Evolutionary conservation across 2,329 filamentous ascomycete species (phyloP).

Genomic region (Colletotrichum camelliae): DNA sequence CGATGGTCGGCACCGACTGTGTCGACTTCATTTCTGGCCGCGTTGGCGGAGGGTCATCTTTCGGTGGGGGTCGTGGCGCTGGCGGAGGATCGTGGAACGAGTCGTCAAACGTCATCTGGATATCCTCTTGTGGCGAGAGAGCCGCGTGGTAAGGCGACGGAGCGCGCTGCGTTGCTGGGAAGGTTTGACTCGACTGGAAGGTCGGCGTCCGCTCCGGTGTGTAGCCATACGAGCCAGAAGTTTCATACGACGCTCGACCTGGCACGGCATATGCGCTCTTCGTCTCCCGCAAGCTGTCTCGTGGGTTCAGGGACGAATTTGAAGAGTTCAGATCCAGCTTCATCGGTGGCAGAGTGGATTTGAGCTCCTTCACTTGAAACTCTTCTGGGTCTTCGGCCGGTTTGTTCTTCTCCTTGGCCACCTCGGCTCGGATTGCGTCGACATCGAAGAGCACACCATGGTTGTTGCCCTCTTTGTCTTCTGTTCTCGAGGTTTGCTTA

Average conservation of each 20-base stretch:
- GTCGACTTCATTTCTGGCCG: slow-evolving; percentile 49
- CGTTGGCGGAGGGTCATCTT: slow-evolving; percentile 32
- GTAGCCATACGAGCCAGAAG: slow-evolving; percentile 19
- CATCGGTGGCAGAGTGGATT: slow-evolving; percentile 90
- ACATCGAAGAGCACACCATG: slow-evolving; percentile 87
- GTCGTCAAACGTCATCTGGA: slow-evolving; percentile 77
- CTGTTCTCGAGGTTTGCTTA: slow-evolving; percentile 48
- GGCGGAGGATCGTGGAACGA: slow-evolving; percentile 51
- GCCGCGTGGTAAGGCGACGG: slow-evolving; percentile 31
- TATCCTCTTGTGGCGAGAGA: slow-evolving; percentile 46
- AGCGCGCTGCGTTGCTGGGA: slow-evolving; percentile 1
- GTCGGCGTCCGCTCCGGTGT: slow-evolving; percentile 25
- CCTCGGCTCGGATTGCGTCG: slow-evolving; percentile 87
- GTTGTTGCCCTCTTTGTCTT: slow-evolving; percentile 57
- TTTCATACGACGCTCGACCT: slow-evolving; percentile 29
- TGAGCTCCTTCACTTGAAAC: slow-evolving; percentile 76
- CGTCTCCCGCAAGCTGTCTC: slow-evolving; percentile 46
- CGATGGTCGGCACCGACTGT: slow-evolving; percentile 56
- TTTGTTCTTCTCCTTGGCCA: slow-evolving; percentile 67
- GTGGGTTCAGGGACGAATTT: slow-evolving; percentile 30
- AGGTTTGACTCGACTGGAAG: slow-evolving; percentile 24
- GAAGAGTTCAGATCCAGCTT: slow-evolving; percentile 68
- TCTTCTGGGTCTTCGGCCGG: slow-evolving; percentile 56
- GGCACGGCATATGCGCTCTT: slow-evolving; percentile 49
- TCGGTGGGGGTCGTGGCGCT: slow-evolving; percentile 33